Base-by-base conservation (phyloP, 2,329 filamentous ascomycete species). In the Gnomoniopsis sp. region DNA sequence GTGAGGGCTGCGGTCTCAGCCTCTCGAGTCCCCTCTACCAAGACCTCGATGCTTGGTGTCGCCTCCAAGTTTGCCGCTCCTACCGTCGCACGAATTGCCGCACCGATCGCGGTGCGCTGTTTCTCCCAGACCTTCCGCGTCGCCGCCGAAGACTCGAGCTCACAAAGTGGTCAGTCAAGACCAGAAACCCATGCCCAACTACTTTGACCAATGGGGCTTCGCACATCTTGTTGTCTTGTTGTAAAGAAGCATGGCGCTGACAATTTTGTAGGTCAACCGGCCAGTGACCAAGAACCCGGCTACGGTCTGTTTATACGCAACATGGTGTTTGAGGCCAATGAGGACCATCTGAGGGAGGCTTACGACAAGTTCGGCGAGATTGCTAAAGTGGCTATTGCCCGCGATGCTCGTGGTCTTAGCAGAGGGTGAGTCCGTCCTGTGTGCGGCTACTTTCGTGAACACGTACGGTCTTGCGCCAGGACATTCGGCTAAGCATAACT, bases 361-460 rank as follows among this genome's bases (percentile, higher is more conserved):
- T 74, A 73, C 55, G 61, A 65, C 52, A 68, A 70, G 58, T 73
- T 68, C 54, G 72, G 72, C 59, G 34, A 60, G 7, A 64, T 74
- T 22, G 8, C 36, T 15, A 53, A 63, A 15, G 55, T 62, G 2
- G 54, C 51, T 17, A 57, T 74, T 58, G 71, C 67, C 17, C 68
- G 70, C 19, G 72, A 74, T 53, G 58, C 69, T 48, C 68, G 71
- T 33, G 71, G 72, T 8, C 58, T 73, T 57, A 73, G 70, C 70
- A 71, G 66, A 62, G 72, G 72, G 68, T 73, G 60, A 61, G 69
- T 53, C 17, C 41, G 7, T n/a, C 36, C 11, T 14, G 21, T 3
- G 23, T 14, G 22, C 19, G 15, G 33, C 48, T 44, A 21, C 7
- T 44, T 21, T 44, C 15, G n/a, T n/a, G 6, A 33, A 22, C 11